These are phyloP conservation scores for Boletus vermiculosoides DNA, from an alignment of 768 basidiomycete genomes.

Conservation along the genomic window DNA sequence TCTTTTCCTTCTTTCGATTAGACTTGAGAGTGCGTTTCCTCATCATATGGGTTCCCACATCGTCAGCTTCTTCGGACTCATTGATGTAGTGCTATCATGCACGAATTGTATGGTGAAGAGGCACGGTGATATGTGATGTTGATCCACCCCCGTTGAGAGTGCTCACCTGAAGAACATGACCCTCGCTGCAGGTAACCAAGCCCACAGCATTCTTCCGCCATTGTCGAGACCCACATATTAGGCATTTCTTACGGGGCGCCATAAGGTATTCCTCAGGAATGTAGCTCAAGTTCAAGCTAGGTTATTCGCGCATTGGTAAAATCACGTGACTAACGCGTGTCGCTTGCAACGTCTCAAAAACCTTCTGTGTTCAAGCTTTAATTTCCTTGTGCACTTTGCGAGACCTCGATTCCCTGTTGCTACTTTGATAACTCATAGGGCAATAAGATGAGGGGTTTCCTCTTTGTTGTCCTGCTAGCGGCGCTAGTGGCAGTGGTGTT, in stretches of 20 bases:
- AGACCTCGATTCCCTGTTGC: neutral
- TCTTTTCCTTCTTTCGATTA: constrained; percentile 45
- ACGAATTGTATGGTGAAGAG: neutral
- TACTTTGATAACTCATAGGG: neutral
- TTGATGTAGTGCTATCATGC: constrained; percentile 70
- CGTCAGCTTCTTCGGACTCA: constrained; percentile 71
- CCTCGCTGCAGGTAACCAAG: constrained; percentile 83
- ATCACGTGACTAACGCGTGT: constrained; percentile 15
- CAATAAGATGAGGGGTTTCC: constrained; percentile 48
- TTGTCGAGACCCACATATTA: constrained; percentile 76
- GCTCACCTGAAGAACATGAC: constrained; percentile 83
- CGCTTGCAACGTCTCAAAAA: neutral
- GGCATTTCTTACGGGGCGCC: constrained; percentile 66
- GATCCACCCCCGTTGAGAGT: neutral
- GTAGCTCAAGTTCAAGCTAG: neutral
- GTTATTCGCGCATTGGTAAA: neutral
- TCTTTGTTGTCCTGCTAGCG: constrained; percentile 49
- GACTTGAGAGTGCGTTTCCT: constrained; percentile 67
- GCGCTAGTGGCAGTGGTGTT: constrained; percentile 50
- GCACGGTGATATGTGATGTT: neutral
- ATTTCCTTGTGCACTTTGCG: neutral
- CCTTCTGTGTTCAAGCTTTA: neutral
- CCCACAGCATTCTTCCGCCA: constrained; percentile 90
- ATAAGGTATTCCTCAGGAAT: constrained; percentile 24
- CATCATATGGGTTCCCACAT: constrained; percentile 59